These are phyloP conservation scores for Pezicula neosporulosa DNA, from an alignment of 2,329 filamentous ascomycete genomes.

Conservation along the genomic window DNA sequence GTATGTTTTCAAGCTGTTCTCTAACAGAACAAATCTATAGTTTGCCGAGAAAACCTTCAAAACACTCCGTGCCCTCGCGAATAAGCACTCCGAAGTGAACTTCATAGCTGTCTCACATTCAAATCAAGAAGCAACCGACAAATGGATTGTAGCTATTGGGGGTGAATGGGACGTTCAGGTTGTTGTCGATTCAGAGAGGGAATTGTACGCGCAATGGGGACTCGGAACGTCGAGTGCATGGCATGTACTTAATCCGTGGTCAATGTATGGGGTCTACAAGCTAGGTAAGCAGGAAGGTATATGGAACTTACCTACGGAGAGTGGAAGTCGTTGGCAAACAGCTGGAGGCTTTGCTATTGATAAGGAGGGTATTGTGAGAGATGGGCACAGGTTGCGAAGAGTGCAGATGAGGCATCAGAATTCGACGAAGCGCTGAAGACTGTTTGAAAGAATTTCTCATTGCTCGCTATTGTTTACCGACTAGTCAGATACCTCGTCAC, in stretches of 20 bases:
- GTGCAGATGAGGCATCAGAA: constrained; percentile 51
- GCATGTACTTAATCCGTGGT: constrained; percentile 58
- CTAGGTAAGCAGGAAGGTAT: constrained; percentile 62
- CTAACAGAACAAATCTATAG: constrained; percentile 19
- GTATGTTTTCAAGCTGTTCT: not conserved
- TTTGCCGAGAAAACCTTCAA: constrained; percentile 65
- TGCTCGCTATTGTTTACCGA: not conserved
- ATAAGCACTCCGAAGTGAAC: constrained; percentile 43
- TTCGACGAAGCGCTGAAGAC: constrained; percentile 43
- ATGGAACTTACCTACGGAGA: constrained; percentile 62
- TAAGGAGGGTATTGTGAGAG: constrained; percentile 43
- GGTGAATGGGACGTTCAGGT: constrained; percentile 45
- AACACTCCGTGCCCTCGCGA: constrained; percentile 48
- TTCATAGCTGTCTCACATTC: constrained; percentile 64
- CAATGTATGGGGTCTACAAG: constrained; percentile 53
- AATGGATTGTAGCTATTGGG: constrained; percentile 22
- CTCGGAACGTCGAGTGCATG: constrained; percentile 57
- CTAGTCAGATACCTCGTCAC: not conserved
- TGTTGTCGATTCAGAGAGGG: constrained; percentile 56
- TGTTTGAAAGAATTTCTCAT: constrained; percentile 5
- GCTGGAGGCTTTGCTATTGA: constrained; percentile 63
- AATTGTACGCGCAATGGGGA: constrained; percentile 63
- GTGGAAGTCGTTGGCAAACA: constrained; percentile 66
- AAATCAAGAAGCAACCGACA: constrained; percentile 49
- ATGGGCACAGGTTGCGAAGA: constrained; percentile 45